Evolutionary conservation across 2,329 filamentous ascomycete species (phyloP), one percentile per base, ranked within the genome.

Genomic region (Aotearoamyces nothofagi): DNA sequence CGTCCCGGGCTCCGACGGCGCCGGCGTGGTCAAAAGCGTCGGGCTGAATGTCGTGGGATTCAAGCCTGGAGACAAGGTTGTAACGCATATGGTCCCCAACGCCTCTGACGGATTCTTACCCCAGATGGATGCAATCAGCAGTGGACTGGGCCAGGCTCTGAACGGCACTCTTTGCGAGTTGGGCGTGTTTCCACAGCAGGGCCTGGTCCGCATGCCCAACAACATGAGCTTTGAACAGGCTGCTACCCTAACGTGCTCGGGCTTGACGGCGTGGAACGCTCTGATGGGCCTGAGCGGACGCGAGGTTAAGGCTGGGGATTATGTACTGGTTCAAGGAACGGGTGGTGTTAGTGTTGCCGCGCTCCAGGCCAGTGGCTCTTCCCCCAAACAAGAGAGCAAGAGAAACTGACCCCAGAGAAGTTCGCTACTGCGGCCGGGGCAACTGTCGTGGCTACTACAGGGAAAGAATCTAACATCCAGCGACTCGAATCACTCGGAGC

Each of bases 381-480:
- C n/a, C n/a, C n/a, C n/a, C n/a, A n/a, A n/a, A n/a, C n/a, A n/a
- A n/a, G n/a, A n/a, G n/a, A n/a, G n/a, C n/a, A n/a, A n/a, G n/a
- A n/a, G n/a, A n/a, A n/a, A n/a, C n/a, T n/a, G n/a, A n/a, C n/a
- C n/a, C n/a, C n/a, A n/a, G n/a, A n/a, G n/a, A n/a, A n/a, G n/a
- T 44, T 57, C 20, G 62, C 63, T 8, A 52, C 56, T 25, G 61
- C 63, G 0, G 55, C 55, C 2, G 65, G 63, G 3, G 60, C 63
- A 9, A 59, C 36, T 2, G 61, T 71, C 2, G 66, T 77, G 22
- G 58, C 71, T 1, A 76, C 69, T 0, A 71, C 66, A 0, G 69
- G 63, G 0, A 65, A 61, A 0, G 56, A 65, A 6, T 51, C 53
- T 6, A 75, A 75, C 45, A 61, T 60, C 0, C 45, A 61, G 26